Percentiles rank a stretch among this genome's conserved stretches.
Conservation (phyloP, 2,329 filamentous ascomycete genomes). For the Cryphonectria naterciae region DNA sequence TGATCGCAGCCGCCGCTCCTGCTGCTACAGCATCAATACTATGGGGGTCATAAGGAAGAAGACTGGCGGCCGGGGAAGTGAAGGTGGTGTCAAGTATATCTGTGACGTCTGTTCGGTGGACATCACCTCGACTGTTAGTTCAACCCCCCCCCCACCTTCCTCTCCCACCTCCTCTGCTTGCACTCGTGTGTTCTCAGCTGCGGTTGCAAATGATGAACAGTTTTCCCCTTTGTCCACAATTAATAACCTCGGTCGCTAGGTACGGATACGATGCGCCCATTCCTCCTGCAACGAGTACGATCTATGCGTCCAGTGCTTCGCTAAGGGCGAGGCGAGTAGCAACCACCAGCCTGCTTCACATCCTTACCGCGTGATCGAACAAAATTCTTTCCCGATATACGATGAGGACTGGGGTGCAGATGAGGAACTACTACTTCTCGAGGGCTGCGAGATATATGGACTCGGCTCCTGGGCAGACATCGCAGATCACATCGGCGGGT, state of each 20-base stretch:
- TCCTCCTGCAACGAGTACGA: slow-evolving; percentile 89
- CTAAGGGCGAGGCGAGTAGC: slow-evolving; percentile 77
- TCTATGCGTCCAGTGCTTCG: slow-evolving; percentile 93
- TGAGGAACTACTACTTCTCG: slow-evolving; percentile 89
- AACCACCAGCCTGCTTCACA: slow-evolving; percentile 87
- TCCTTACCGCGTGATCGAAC: slow-evolving; percentile 91
- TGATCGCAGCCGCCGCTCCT: not conserved
- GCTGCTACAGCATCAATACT: slow-evolving; percentile 14
- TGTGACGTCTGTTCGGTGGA: slow-evolving; percentile 97
- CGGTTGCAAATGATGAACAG: slow-evolving; percentile 8
- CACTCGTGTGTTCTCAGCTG: slow-evolving; percentile 10
- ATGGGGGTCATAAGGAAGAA: slow-evolving; percentile 99
- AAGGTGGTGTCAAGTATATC: slow-evolving; percentile 92
- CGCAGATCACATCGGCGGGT: slow-evolving; percentile 96
- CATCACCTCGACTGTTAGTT: slow-evolving; percentile 89
- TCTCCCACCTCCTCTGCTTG: slow-evolving; percentile 9
- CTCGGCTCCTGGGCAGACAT: slow-evolving; percentile 98
- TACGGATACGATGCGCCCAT: slow-evolving; percentile 91
- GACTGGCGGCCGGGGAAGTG: slow-evolving; percentile 80
- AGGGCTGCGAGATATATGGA: slow-evolving; percentile 95
- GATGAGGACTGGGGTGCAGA: slow-evolving; percentile 95
- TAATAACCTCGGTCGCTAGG: slow-evolving; percentile 53
- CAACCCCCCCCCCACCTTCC: slow-evolving; percentile 16
- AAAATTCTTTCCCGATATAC: slow-evolving; percentile 97
- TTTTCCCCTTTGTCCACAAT: not conserved